Evolutionary conservation across 345 rosid species (phyloP), one percentile per base, ranked within the genome.

Genomic region (Brassica cretica): DNA sequence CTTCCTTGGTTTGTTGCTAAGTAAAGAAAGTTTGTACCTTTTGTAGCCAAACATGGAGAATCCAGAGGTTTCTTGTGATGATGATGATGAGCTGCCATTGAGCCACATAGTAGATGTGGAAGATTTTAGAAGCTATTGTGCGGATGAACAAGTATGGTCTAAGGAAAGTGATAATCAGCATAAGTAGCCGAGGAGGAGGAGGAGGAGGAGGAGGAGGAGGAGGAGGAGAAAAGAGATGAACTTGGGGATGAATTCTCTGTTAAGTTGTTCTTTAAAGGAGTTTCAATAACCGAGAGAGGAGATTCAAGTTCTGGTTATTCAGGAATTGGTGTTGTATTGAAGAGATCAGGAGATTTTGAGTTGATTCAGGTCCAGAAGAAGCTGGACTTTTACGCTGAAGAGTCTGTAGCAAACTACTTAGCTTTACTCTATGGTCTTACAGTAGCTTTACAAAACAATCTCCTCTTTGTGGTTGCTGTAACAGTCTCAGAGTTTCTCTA

Each of bases 111-210:
- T 87, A 80, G 94, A 92, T 0, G 98, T 92, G 61, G 98, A 94
- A 37, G 98, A 94, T 24, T 94, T 94, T 71, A 80, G 93, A 27
- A 94, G 98, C 32, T 94, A 97, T 83, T 92, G 93, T 39, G 98
- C 83, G 75, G 97, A 94, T 76, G 94, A 89, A 18, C 96, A 91
- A 24, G 90, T 88, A 1, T 94, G 97, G 98, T 74, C 75, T 30
- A 89, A 86, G 69, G 97, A 88, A 69, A 73, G 78, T 68, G 97
- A 90, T 72, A 90, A 88, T 61, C 75, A 62, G 77, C 58, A 75
- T 85, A 76, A 83, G 74, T 30, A 27, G 84, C 76, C 71, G 91
- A 84, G 64, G 70, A 83, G 3, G 29, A 27, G 24, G 24, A 21
- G 24, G 24, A 21, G 51, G 91, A 84, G 64, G 70, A 83, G 24